Evolutionary conservation across 495 filamentous ascomycete genomes (phyloP), one percentile per base, ranked within the genome.

Genomic region (Aspergillus mulundensis): DNA sequence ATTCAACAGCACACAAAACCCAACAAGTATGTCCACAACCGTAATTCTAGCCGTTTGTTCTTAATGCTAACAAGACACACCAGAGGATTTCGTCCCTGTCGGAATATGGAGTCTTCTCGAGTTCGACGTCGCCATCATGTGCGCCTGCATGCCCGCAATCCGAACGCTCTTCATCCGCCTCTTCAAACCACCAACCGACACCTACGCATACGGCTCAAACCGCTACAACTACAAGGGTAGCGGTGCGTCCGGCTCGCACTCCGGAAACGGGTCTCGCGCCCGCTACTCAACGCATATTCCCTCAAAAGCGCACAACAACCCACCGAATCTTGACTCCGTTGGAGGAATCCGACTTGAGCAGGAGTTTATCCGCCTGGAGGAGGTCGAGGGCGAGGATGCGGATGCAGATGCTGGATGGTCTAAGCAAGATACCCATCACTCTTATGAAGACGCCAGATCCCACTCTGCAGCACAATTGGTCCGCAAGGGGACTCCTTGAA

Each of bases 101-200:
- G 59, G 54, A 45, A 52, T 59, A 20, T 64, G 61, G 61, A 59
- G 54, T 38, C 54, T 59, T 18, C 38, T 64, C 28, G 61, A 64
- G 50, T 36, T 36, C 32, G 32, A 36, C 12, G 32, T 36, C 3
- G 32, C 32, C 32, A 36, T 36, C 32, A 10, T 64, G 49, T 58
- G 54, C 21, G 16, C 53, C 16, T 64, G 61, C 46, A 54, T 64
- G 59, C 61, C 61, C 20, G 44, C 58, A 19, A 44, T 58, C 18
- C 54, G 61, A 36, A 44, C 57, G 30, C 32, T 64, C 32, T 30
- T 64, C 21, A 53, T 42, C 15, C 36, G 19, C 19, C 11, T 28
- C 12, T 28, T 44, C 19, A 44, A 23, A 24, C 7, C 15, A 24
- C 42, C 19, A 20, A 20, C 23, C 20, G 19, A 20, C 11, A 23